Conservation (phyloP, 2,329 filamentous ascomycete genomes). For the Sphaerulina populicola region DNA sequence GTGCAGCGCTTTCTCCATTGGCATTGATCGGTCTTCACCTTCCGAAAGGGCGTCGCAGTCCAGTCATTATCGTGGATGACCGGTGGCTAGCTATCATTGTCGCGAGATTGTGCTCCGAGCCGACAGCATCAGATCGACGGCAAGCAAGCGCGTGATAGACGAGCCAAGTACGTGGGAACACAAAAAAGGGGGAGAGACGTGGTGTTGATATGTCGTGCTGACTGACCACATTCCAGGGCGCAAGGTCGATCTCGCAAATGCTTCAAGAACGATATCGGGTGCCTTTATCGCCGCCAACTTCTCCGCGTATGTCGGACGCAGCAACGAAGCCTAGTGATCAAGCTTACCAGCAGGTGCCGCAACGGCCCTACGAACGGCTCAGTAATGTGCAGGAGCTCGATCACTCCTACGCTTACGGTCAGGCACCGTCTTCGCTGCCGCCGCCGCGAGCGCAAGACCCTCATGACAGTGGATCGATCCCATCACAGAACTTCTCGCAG, state of each 20-base stretch:
- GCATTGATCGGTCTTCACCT: neutral
- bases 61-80: neutral
- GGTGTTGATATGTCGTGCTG: neutral
- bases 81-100: neutral
- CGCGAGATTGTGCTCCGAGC: neutral
- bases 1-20: neutral
- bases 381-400: conserved; percentile 19
- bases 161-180: neutral
- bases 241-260: conserved; percentile 20
- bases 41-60: neutral
- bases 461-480: neutral
- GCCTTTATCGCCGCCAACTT: conserved; percentile 44
- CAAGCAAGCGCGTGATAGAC: neutral
- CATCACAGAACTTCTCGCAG: neutral
- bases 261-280: conserved; percentile 40
- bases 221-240: neutral
- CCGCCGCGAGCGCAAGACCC: neutral
- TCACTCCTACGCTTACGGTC: neutral
- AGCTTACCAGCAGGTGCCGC: conserved; percentile 37
- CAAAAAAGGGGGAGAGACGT: neutral
- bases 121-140: neutral
- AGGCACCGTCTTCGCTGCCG: neutral
- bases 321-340: conserved; percentile 37
- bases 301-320: conserved; percentile 45
- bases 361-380: conserved; percentile 3